Base-by-base conservation (phyloP, 1,139 yeast species). In the Taphrina pruni region DNA sequence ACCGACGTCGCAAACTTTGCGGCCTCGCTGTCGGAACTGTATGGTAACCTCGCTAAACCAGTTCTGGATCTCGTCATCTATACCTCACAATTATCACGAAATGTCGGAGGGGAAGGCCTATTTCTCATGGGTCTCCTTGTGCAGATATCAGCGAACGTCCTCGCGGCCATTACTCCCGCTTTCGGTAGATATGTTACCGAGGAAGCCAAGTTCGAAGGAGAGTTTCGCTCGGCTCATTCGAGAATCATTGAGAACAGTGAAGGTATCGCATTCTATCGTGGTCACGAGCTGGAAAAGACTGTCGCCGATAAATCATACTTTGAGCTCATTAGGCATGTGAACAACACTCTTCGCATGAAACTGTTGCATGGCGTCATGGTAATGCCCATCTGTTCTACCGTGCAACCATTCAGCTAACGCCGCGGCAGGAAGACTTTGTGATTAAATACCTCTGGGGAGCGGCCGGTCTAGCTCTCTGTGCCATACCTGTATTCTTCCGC, bases 401-500 rank as follows among this genome's bases (percentile, higher is more conserved):
- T 38, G 20, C 6, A 4, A 35, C 7, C 43, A 12, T 12, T 1
- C 12, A 9, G n/a, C 45, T 54, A 36, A 54, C 45, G 11, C 14
- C 7, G 1, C 11, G 11, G 8, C 36, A 54, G 72, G 82, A 80
- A 71, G 82, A 79, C 70, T 93, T 92, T 76, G 87, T 91, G 72
- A 94, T 93, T 71, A 93, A 93, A 78, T 93, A 93, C 78, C 86
- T 92, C 69, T 89, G 97, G 95, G 97, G 98, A 71, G 97, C 97
- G 2, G 90, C 95, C 58, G 97, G 98, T 6, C 83, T 93, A 72
- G 86, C 88, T 0, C 82, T 93, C 66, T 93, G 97, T 80, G 88
- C 97, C 0, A 88, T 94, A 4, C 97, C 97, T 2, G 90, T 92
- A 0, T 93, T 93, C 50, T 56, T 56, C 20, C 38, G 50, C 17